Evolutionary conservation across 176 grass and related monocot genomes (phyloP).

Genomic region (Ensete glaucum): DNA sequence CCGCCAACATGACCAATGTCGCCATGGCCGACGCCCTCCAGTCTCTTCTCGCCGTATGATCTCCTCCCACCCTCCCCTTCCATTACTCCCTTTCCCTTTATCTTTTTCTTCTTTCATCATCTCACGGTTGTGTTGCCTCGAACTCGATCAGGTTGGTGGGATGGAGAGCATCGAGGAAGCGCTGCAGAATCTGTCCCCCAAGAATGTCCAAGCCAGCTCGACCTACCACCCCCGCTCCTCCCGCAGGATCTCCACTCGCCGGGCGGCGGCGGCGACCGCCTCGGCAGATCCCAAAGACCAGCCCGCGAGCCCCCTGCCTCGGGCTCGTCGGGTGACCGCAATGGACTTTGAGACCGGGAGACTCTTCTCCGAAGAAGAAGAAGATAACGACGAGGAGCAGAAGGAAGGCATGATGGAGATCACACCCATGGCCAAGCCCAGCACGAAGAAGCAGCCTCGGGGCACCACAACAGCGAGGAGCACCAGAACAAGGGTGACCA

Average conservation of each 20-base stretch:
- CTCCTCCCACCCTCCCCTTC: not conserved
- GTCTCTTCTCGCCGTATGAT: slow-evolving; percentile 34
- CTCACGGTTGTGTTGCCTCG: too few relatives aligned
- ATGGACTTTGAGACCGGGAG: slow-evolving; percentile 37
- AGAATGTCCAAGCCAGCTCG: slow-evolving; percentile 26
- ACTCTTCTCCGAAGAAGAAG: slow-evolving; percentile 32
- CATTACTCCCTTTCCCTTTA: slow-evolving; percentile 3
- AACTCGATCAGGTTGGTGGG: slow-evolving; percentile 23
- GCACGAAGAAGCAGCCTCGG: slow-evolving; percentile 29
- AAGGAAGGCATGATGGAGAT: slow-evolving; percentile 18
- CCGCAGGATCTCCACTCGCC: slow-evolving; percentile 12
- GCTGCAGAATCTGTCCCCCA: slow-evolving; percentile 30
- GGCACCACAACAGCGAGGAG: not conserved
- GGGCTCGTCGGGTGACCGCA: slow-evolving; percentile 19
- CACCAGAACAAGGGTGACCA: not conserved
- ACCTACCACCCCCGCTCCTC: not conserved
- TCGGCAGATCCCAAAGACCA: slow-evolving; percentile 13
- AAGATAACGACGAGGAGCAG: slow-evolving; percentile 4
- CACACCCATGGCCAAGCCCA: slow-evolving; percentile 21
- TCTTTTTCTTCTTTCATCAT: not conserved
- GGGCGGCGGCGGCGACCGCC: slow-evolving; percentile 20
- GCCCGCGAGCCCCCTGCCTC: slow-evolving; percentile 5
- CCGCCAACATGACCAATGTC: slow-evolving; percentile 82
- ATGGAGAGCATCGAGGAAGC: slow-evolving; percentile 36
- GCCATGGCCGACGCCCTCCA: slow-evolving; percentile 81